Base-by-base conservation (phyloP, 768 basidiomycete genomes). In the Suillus lakei region DNA sequence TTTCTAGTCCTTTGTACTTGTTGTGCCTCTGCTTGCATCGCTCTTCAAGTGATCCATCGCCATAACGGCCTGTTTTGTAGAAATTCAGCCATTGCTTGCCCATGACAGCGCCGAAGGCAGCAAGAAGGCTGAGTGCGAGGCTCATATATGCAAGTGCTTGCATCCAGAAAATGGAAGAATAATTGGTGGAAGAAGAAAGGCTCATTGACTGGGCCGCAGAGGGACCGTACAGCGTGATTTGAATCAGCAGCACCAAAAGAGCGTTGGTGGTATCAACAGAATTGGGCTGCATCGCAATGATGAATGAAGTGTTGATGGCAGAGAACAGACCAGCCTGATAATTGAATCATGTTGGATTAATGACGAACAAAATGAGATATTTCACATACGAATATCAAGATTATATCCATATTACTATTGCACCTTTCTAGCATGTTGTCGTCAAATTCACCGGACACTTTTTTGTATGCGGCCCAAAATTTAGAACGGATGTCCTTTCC, bases 61-160 rank as follows among this genome's bases (percentile, higher is more conserved):
- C 63, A 21, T 34, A 38, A 18, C 38, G 64, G 38, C 5, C 2
- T 15, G 38, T 39, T 10, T 59, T 58, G 46, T 60, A 65, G 53
- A 60, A 48, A 28, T 32, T 48, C 13, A 60, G 21, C 63, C 63
- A 64, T 36, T 64, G 64, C 34, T 60, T 60, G 34, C 54, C 54
- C 18, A 64, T 18, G 23, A 66, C 53, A 7, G 68, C 67, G 10
- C 63, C 60, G 12, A 68, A 16, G 12, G 68, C 67, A 5, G 68
- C 67, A 23, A 68, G 63, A 23, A 69, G 60, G 34, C 63, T 64
- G 68, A n/a, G 64, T 56, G 38, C 10, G 38, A 39, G 38, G 38
- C 38, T 39, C 38, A 15, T 39, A 39, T 69, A 69, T 23, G 43
- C 30, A 21, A 69, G 59, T 30, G 60, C 44, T 30, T 69, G 69